Base-by-base conservation (phyloP, 2,329 filamentous ascomycete species). In the Calonectria pseudoturangicola region DNA sequence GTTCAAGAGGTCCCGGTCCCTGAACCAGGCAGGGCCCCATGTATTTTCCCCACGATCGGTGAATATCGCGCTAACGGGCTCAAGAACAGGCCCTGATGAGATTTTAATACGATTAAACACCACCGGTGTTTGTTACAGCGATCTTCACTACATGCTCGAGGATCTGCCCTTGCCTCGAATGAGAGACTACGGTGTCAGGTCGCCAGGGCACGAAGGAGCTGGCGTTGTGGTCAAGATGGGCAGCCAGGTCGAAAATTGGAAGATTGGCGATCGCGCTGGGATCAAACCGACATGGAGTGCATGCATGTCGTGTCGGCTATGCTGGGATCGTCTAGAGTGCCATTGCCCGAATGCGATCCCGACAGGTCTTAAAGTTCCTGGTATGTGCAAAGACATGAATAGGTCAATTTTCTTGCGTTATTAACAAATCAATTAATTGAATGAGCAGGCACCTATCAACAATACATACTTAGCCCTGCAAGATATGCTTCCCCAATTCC, bases 191-290 rank as follows among this genome's bases (percentile, higher is more conserved):
- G 58, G 58, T 5, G 41, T 63, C n/a, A 21, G 41, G 9, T 63
- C 36, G 5, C 36, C 58, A 28, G 58, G 58, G 6, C 66, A 68
- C 10, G 66, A 68, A 36, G 66, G 66, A 28, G 66, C 66, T 6
- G 66, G 66, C 2, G 27, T 60, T n/a, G 66, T 68, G 3, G 66
- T 63, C 6, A 36, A 50, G 33, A n/a, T 68, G 7, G 66, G 66
- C 9, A 27, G 16, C 4, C 27, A 48, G n/a, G 36, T 45, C 5
- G 28, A 39, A 12, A 36, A 63, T 21, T 68, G 51, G 51, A 50
- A 68, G 41, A 16, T 51, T 4, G 66, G 66, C 2, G 54, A 62
- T 21, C 66, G 66, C 5, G 58, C 39, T 10, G 58, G 58, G 1
- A 28, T 63, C 7, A 63, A 63, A 13, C 58, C 58, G 6, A 45